A percentile compares a stretch with the other conserved stretches of the same genome.
These are phyloP conservation scores for Cladophialophora carrionii DNA, from an alignment of 2,329 filamentous ascomycete genomes.

Conservation along the genomic window DNA sequence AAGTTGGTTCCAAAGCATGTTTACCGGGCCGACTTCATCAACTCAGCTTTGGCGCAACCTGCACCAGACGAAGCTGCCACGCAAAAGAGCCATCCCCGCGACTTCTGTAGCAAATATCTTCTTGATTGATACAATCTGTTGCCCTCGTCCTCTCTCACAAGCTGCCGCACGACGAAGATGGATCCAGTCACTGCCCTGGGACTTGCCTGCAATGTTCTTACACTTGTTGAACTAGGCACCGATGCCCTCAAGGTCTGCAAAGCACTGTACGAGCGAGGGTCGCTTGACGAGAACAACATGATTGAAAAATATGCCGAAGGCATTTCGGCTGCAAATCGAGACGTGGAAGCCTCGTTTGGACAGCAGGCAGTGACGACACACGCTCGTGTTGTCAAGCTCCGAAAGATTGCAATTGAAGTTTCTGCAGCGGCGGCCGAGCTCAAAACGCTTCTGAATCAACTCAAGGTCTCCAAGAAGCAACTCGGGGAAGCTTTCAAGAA, in stretches of 20 bases:
- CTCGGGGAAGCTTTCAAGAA: conserved; percentile 2
- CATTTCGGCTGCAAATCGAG: conserved; percentile 13
- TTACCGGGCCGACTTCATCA: no score
- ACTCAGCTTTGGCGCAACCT: no score
- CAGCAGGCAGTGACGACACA: background rate
- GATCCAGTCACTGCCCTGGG: conserved; percentile 11
- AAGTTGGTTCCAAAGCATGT: no score
- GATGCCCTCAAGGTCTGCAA: conserved; percentile 19
- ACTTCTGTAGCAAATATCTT: no score
- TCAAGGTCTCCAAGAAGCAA: conserved; percentile 14
- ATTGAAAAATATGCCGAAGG: conserved; percentile 20
- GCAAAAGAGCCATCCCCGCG: no score
- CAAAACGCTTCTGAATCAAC: conserved; percentile 13
- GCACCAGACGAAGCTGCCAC: no score
- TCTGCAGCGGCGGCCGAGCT: conserved; percentile 10
- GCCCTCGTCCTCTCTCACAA: no score
- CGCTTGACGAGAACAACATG: conserved; percentile 18
- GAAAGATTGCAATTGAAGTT: conserved; percentile 7
- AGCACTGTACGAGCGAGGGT: conserved; percentile 18
- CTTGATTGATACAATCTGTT: no score
- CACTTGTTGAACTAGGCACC: conserved; percentile 23
- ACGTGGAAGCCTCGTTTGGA: conserved; percentile 8
- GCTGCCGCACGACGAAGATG: conserved; percentile 11
- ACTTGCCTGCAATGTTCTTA: conserved; percentile 23
- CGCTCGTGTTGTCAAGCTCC: no score